Evolutionary conservation across 2,329 filamentous ascomycete genomes (phyloP).

Genomic region (Neonectria magnoliae): DNA sequence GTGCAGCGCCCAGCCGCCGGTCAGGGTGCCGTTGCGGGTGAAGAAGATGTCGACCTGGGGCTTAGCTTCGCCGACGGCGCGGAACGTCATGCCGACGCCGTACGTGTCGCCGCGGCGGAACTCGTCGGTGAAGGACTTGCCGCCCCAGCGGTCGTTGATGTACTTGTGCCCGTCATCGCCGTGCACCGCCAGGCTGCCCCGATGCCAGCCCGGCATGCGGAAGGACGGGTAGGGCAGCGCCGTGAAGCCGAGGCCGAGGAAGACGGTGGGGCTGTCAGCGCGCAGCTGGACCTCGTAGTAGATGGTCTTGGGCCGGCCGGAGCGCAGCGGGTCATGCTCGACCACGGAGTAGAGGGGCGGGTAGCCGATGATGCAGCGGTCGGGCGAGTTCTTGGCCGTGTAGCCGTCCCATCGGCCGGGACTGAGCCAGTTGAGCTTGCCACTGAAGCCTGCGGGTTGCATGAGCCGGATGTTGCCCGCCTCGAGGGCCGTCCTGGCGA

Average conservation of each 20-base stretch:
- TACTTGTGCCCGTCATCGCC: constrained; percentile 82
- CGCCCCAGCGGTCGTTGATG: constrained; percentile 79
- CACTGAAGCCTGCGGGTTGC: constrained; percentile 59
- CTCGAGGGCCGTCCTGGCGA: constrained; percentile 58
- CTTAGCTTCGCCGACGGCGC: constrained; percentile 43
- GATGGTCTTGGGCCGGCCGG: constrained; percentile 58
- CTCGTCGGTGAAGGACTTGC: constrained; percentile 71
- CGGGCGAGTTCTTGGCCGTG: constrained; percentile 58
- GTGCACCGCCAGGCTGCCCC: constrained; percentile 79
- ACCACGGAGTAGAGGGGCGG: constrained; percentile 74
- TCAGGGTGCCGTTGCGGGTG: constrained; percentile 70
- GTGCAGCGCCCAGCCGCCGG: constrained; percentile 75
- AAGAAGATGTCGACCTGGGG: constrained; percentile 66
- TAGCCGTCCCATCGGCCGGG: constrained; percentile 63
- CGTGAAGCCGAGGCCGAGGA: constrained; percentile 74
- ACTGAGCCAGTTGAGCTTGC: constrained; percentile 55
- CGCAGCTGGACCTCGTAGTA: constrained; percentile 78
- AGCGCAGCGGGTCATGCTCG: constrained; percentile 66
- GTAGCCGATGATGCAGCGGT: constrained; percentile 73
- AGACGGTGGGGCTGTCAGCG: constrained; percentile 56
- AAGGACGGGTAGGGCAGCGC: constrained; percentile 82
- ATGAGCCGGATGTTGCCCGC: constrained; percentile 65
- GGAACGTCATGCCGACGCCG: constrained; percentile 76
- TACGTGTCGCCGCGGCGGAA: constrained; percentile 74
- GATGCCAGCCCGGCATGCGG: constrained; percentile 83